Conservation (phyloP, 73 alveolate genomes). For the Symbiodinium pilosum region DNA sequence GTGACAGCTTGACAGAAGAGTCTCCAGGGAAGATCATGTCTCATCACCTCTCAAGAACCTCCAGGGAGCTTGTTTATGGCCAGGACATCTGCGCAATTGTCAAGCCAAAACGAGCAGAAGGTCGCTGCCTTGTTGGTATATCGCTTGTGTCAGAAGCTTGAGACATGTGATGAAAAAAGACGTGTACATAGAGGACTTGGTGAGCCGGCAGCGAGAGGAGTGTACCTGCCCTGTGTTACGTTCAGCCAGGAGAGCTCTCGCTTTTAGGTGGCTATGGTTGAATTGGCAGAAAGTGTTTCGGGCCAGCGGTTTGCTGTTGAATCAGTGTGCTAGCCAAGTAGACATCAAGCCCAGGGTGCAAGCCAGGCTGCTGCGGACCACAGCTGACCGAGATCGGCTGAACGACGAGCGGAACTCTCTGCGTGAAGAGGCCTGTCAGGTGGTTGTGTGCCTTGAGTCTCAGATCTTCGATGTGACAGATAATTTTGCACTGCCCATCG, state of each 20-base stretch:
- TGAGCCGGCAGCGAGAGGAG: slow-evolving; percentile 14
- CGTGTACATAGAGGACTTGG: neutral
- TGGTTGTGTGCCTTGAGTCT: no score
- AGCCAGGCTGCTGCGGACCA: slow-evolving; percentile 39
- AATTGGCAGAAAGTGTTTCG: neutral
- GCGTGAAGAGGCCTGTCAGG: slow-evolving; percentile 10
- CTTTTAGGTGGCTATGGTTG: neutral
- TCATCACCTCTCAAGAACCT: neutral
- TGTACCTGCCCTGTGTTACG: neutral
- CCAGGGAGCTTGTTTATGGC: neutral
- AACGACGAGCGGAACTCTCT: slow-evolving; percentile 48
- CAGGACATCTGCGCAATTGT: slow-evolving; percentile 82
- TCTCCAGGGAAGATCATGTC: no score
- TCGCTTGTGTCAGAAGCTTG: no score
- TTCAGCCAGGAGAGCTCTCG: neutral
- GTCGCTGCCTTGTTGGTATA: neutral
- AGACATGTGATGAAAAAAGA: no score
- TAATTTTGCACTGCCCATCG: no score
- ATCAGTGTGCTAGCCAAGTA: no score
- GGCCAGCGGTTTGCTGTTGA: neutral
- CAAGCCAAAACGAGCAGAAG: slow-evolving; percentile 85
- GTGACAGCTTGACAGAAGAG: neutral
- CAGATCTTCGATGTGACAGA: no score
- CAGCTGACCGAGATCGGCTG: slow-evolving; percentile 86
- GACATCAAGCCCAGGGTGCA: no score